These are phyloP conservation scores for Conticribra weissflogii DNA, from an alignment of 108 stramenopile species.

Conservation along the genomic window DNA sequence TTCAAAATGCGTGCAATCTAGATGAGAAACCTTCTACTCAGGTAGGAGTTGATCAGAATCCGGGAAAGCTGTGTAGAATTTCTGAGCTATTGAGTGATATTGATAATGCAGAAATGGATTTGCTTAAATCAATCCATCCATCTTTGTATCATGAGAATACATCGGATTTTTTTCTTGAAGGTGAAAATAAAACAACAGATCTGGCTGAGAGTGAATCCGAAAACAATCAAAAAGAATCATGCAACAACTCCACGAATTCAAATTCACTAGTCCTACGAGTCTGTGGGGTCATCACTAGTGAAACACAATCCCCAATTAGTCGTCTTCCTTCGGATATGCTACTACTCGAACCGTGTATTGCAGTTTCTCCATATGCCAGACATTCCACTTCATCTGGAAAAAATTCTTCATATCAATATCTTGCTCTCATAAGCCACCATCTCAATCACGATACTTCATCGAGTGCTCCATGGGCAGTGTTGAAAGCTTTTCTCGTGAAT, in stretches of 20 bases:
- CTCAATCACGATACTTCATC: constrained; percentile 48
- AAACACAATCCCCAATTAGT: constrained; percentile 5
- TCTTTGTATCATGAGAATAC: background rate
- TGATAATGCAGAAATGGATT: background rate
- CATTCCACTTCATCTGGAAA: background rate
- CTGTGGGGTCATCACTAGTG: background rate
- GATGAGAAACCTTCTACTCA: background rate
- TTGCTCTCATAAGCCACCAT: constrained; percentile 38
- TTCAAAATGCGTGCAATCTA: too few species aligned
- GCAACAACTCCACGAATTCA: background rate
- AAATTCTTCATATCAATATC: constrained; percentile 3
- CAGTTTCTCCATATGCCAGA: constrained; percentile 9
- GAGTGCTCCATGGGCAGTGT: constrained; percentile 56
- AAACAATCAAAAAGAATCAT: background rate
- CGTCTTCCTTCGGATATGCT: constrained; percentile 49
- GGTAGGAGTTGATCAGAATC: background rate
- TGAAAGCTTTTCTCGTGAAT: constrained; percentile 56
- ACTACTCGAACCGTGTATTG: constrained; percentile 33
- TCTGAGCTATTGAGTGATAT: too few species aligned
- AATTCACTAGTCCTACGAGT: background rate
- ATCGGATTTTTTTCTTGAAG: background rate
- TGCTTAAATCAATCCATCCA: background rate
- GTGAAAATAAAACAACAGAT: background rate
- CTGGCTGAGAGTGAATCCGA: background rate
- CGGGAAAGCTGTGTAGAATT: too few species aligned